Conservation (phyloP, 2,329 filamentous ascomycete species). For the Coniochaeta pulveracea region DNA sequence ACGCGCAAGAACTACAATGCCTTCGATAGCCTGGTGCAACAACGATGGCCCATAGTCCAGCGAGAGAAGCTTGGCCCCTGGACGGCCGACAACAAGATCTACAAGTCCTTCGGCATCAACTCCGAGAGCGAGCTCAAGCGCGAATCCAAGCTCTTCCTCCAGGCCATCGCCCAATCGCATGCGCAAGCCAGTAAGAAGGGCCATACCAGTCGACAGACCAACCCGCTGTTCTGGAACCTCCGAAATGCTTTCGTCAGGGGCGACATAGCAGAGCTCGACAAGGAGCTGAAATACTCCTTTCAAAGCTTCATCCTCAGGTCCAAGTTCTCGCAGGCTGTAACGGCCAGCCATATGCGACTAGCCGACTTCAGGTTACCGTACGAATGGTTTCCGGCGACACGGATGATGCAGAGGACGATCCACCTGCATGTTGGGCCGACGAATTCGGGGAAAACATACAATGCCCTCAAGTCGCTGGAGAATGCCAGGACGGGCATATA, state of each 20-base stretch:
- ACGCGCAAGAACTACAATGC: conserved; percentile 12
- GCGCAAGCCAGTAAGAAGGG: conserved; percentile 26
- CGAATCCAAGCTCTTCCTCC: conserved; percentile 33
- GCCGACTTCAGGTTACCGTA: conserved; percentile 80
- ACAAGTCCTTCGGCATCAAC: conserved; percentile 22
- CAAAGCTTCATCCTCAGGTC: conserved; percentile 50
- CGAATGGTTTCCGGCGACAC: conserved; percentile 85
- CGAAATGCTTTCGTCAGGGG: conserved; percentile 46
- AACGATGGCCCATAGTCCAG: conserved; percentile 24
- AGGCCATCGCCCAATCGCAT: conserved; percentile 32
- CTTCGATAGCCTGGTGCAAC: conserved; percentile 15
- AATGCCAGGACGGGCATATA: conserved; percentile 69
- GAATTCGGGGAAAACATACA: conserved; percentile 97
- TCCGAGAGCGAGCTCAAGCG: conserved; percentile 28
- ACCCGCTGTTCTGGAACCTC: conserved; percentile 46
- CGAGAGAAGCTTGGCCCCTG: conserved; percentile 14
- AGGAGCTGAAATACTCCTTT: conserved; percentile 58
- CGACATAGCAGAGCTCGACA: conserved; percentile 37
- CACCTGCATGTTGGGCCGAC: conserved; percentile 94
- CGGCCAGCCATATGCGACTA: conserved; percentile 49
- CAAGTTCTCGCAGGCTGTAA: conserved; percentile 42
- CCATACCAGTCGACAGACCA: conserved; percentile 26
- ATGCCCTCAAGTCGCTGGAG: conserved; percentile 78
- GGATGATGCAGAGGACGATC: conserved; percentile 68
- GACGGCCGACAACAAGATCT: conserved; percentile 14